Percentiles rank a stretch among this genome's conserved stretches.
phyloP scores from a whole-genome alignment of 2,329 filamentous ascomycete species.

The Nemania sp. region DNA sequence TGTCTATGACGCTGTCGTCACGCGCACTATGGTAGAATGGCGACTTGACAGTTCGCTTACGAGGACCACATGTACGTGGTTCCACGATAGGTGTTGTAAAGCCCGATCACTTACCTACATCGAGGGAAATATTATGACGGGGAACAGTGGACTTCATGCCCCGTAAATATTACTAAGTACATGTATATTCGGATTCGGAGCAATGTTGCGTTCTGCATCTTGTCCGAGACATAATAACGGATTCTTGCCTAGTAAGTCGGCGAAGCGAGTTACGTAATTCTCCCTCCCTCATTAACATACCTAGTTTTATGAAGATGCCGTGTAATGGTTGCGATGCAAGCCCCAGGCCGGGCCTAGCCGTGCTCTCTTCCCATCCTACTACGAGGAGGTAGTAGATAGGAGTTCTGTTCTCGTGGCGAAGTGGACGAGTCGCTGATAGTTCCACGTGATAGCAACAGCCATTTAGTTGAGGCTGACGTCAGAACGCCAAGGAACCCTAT shows the following conservation, averaged over 20 bases:
- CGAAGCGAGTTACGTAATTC: neutral
- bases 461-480: slow-evolving; percentile 18
- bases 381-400: neutral
- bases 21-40: neutral
- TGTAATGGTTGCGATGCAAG: neutral
- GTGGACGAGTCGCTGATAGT: slow-evolving; percentile 4
- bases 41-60: neutral
- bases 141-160: neutral
- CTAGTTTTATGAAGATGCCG: neutral
- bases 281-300: neutral
- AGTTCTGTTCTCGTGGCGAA: neutral
- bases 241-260: neutral
- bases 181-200: neutral
- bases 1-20: slow-evolving; percentile 2
- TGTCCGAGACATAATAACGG: neutral
- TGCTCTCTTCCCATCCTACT: neutral
- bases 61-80: neutral
- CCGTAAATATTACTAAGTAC: neutral
- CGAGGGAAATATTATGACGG: neutral
- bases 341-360: neutral
- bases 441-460: slow-evolving; percentile 4
- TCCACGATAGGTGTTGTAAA: too few relatives aligned
- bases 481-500: slow-evolving; percentile 4
- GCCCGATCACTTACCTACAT: too few relatives aligned
- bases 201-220: neutral